phyloP scores from a whole-genome alignment of 306 rosid genomes.

The Astragalus glycyphyllos region DNA sequence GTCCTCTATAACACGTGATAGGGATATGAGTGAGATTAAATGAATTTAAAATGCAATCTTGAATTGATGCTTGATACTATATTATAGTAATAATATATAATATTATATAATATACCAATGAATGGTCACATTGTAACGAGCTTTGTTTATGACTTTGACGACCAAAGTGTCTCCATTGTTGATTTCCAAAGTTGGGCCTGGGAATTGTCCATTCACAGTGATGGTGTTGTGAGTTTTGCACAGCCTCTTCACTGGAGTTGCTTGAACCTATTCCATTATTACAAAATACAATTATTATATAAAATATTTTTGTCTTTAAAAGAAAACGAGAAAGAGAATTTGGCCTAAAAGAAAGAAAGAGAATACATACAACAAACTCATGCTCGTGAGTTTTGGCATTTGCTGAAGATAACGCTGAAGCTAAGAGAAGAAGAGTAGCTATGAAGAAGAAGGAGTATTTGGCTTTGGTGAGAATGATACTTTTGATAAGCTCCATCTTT shows the following conservation, averaged over 20 bases:
- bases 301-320: no score
- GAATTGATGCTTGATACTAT: no score
- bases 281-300: background rate
- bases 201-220: conserved; percentile 87
- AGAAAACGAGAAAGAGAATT: no score
- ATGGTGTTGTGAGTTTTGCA: conserved; percentile 82
- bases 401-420: conserved; percentile 60
- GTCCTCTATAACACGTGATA: no score
- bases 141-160: conserved; percentile 81
- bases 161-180: conserved; percentile 83
- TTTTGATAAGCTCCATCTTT: conserved; percentile 48
- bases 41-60: conserved; percentile 12
- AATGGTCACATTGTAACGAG: conserved; percentile 82
- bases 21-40: no score
- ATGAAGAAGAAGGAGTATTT: conserved; percentile 43
- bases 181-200: conserved; percentile 91
- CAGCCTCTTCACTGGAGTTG: conserved; percentile 99
- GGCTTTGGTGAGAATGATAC: conserved; percentile 12
- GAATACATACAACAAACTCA: conserved; percentile 73
- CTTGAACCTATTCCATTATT: conserved; percentile 64
- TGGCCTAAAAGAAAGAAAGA: background rate
- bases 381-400: conserved; percentile 66
- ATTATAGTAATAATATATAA: background rate
- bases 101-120: conserved; percentile 62
- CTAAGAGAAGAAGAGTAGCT: conserved; percentile 60